phyloP scores from a whole-genome alignment of 306 rosid genomes.

The Glycine soja region DNA sequence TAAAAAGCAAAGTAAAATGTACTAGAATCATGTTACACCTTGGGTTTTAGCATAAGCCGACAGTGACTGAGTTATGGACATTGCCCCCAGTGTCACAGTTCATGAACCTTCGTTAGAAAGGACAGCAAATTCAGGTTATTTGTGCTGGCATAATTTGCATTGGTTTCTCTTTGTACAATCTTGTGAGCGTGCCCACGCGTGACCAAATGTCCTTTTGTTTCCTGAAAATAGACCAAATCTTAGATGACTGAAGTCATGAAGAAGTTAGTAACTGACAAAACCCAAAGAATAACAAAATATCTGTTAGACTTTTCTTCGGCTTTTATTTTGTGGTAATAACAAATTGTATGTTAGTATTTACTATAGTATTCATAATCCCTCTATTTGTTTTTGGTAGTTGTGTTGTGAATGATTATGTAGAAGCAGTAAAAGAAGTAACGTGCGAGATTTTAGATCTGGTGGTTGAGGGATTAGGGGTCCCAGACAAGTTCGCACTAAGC shows the following conservation, averaged over 20 bases:
- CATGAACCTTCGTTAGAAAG: neutral
- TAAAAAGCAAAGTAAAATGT: neutral
- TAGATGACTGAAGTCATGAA: neutral
- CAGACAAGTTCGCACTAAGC: slow-evolving; percentile 67
- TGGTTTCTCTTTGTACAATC: slow-evolving; percentile 9
- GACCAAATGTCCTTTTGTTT: slow-evolving; percentile 15
- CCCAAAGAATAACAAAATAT: neutral
- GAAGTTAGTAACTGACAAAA: neutral
- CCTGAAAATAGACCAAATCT: neutral
- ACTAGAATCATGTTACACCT: neutral
- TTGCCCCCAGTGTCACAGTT: neutral
- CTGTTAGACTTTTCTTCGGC: no score
- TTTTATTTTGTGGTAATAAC: neutral
- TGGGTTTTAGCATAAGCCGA: neutral
- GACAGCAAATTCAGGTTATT: slow-evolving; percentile 14
- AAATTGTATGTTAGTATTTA: no score
- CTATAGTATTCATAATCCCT: neutral
- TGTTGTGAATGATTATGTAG: slow-evolving; percentile 67
- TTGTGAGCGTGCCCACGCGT: neutral
- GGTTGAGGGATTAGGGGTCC: slow-evolving; percentile 77
- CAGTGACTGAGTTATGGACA: no score
- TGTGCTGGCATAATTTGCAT: slow-evolving; percentile 6
- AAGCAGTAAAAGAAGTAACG: slow-evolving; percentile 62
- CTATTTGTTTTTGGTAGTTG: slow-evolving; percentile 45
- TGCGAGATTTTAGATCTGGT: slow-evolving; percentile 85